These are phyloP conservation scores for Serendipita vermifera DNA, from an alignment of 768 basidiomycete genomes.

Conservation along the genomic window DNA sequence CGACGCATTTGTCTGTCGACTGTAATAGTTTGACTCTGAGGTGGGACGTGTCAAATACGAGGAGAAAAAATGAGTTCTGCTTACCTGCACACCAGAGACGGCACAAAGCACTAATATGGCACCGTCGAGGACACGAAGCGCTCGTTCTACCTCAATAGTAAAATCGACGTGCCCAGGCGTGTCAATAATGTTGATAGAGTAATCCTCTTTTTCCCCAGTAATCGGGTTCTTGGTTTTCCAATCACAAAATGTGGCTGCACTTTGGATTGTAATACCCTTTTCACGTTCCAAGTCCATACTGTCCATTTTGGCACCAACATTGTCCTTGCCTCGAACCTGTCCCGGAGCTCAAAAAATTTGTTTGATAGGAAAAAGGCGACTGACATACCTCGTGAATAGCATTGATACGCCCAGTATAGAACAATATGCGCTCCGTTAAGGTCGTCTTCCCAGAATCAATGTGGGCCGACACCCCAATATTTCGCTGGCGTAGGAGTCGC, in stretches of 20 bases:
- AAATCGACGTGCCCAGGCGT: conserved; percentile 99
- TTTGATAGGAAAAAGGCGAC: too few relatives aligned
- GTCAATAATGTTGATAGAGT: conserved; percentile 95
- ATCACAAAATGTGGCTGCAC: conserved; percentile 95
- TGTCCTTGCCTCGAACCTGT: conserved; percentile 84
- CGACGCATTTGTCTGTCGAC: conserved; percentile 98
- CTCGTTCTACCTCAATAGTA: conserved; percentile 97
- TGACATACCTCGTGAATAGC: conserved; percentile 93
- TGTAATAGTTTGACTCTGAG: conserved; percentile 91
- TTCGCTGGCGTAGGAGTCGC: conserved; percentile 66
- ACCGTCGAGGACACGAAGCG: conserved; percentile 89
- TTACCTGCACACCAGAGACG: conserved; percentile 86
- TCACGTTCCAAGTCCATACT: conserved; percentile 98
- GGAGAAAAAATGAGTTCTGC: conserved; percentile 15
- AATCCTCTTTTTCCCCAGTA: conserved; percentile 59
- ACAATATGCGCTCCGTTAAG: conserved; percentile 87
- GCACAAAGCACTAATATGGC: conserved; percentile 94
- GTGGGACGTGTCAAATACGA: neutral
- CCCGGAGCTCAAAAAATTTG: too few relatives aligned
- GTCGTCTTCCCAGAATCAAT: conserved; percentile 98
- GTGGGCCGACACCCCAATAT: conserved; percentile 92
- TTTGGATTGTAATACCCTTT: conserved; percentile 99
- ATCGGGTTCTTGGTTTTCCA: conserved; percentile 64
- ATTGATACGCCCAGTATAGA: conserved; percentile 88
- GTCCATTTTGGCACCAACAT: conserved; percentile 99